Conservation (phyloP, 179 eudicot species). For the Beta corolliflora region DNA sequence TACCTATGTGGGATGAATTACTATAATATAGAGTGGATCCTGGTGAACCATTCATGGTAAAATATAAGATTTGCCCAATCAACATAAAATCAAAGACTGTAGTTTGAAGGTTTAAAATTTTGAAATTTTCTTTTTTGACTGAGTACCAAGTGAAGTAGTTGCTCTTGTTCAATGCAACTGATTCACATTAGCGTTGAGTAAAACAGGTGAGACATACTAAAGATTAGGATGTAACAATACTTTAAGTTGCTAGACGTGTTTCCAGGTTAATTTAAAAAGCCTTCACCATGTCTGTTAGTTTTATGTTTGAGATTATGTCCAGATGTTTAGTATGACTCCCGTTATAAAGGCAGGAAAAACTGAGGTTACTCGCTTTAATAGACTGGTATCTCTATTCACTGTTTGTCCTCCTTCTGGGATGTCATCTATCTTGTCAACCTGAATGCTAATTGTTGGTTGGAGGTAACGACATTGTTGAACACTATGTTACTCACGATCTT, state of each 20-base stretch:
- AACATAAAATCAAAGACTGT: too few species aligned
- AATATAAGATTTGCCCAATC: too few species aligned
- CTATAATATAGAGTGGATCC: not conserved
- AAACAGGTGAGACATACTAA: not conserved
- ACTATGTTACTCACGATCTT: not conserved
- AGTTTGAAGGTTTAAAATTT: not conserved
- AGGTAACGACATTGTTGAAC: not conserved
- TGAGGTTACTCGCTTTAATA: not conserved
- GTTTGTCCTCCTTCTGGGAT: not conserved
- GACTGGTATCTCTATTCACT: not conserved
- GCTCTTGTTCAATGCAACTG: not conserved
- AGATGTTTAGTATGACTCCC: not conserved
- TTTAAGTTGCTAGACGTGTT: not conserved
- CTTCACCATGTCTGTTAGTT: not conserved
- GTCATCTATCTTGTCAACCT: not conserved
- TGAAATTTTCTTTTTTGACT: not conserved
- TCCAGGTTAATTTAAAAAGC: not conserved
- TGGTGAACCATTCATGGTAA: not conserved
- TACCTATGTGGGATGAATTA: not conserved
- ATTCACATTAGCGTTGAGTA: not conserved
- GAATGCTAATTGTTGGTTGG: not conserved
- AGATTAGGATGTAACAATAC: not conserved
- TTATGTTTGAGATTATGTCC: not conserved
- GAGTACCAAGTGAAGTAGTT: not conserved
- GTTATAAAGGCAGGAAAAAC: not conserved